Percentiles rank a stretch among this genome's conserved stretches.
Conservation (phyloP, 306 rosid genomes). For the Gleditsia sinensis region DNA sequence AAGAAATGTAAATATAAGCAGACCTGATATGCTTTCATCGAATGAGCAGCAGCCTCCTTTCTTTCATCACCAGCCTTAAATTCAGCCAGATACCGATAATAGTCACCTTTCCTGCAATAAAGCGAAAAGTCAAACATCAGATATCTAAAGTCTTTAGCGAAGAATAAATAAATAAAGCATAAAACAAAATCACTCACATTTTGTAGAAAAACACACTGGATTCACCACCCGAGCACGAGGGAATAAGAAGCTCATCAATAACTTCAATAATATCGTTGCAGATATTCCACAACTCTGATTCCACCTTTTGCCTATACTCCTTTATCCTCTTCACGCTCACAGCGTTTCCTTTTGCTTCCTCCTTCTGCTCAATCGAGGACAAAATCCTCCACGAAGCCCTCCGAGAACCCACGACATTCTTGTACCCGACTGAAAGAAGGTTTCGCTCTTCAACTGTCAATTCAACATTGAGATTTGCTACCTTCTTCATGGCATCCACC, state of each 20-base stretch:
- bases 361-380: constrained; percentile 62
- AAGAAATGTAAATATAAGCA: background rate
- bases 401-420: constrained; percentile 61
- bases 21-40: constrained; percentile 67
- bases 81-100: constrained; percentile 58
- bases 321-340: constrained; percentile 50
- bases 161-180: too few relatives aligned
- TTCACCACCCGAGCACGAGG: constrained; percentile 46
- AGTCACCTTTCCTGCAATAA: constrained; percentile 63
- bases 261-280: constrained; percentile 58
- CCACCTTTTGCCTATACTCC: too few relatives aligned
- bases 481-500: too few relatives aligned
- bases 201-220: constrained; percentile 58
- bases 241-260: constrained; percentile 61
- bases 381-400: constrained; percentile 72
- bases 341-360: constrained; percentile 58
- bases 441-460: constrained; percentile 62
- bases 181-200: constrained; percentile 29
- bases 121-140: background rate
- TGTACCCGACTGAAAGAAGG: constrained; percentile 62
- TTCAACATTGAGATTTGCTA: constrained; percentile 61
- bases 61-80: constrained; percentile 50
- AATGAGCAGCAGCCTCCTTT: constrained; percentile 65
- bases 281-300: constrained; percentile 53
- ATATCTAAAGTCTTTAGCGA: constrained; percentile 3